Base-by-base conservation (phyloP, 169 alveolate species). In the Babesia gibsoni region DNA sequence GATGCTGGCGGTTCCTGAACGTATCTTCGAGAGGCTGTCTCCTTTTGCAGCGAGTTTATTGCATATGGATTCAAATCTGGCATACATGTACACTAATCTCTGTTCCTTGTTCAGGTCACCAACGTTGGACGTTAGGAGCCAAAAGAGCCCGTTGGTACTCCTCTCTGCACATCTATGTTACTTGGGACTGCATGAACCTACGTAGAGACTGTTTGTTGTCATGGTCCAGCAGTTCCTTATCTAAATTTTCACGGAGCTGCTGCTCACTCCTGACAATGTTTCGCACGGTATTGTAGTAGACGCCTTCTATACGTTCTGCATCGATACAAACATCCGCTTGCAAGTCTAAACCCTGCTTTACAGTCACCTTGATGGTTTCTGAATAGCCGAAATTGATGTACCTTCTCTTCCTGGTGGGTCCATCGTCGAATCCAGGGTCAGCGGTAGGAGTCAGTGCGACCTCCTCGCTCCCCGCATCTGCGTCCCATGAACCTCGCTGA, bases 31-130 rank as follows among this genome's bases (percentile, higher is more conserved):
- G 16, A 69, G 36, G 63, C 70, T 69, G 41, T 49, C 57, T 5
- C 81, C 81, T 16, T 32, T 32, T 22, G 33, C 69, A 29, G 53
- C 59, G 22, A 69, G 61, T 23, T 45, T 25, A 12, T 50, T 54
- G 42, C 83, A 72, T 6, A 72, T 32, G 8, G 73, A 66, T 33
- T 72, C 83, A 35, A 27, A 72, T 9, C 73, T 41, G 1, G 73
- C 83, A n/a, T 61, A 9, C 58, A 72, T 30, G 78, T 78, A 72
- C 4, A 72, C 37, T 35, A 58, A 4, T 32, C 23, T 12, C 68
- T 63, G 67, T 27, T 42, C n/a, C 4, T 42, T 27, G 3, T 27
- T 45, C 59, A 48, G 32, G 22, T 48, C 25, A 16, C 32, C 22
- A 4, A 64, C 6, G 14, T 32, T 4, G 20, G 18, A 16, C 32